Percentiles rank a stretch among this genome's conserved stretches.
Evolutionary conservation across 2,329 filamentous ascomycete genomes (phyloP).

Genomic region (Rhinocladiella mackenziei): DNA sequence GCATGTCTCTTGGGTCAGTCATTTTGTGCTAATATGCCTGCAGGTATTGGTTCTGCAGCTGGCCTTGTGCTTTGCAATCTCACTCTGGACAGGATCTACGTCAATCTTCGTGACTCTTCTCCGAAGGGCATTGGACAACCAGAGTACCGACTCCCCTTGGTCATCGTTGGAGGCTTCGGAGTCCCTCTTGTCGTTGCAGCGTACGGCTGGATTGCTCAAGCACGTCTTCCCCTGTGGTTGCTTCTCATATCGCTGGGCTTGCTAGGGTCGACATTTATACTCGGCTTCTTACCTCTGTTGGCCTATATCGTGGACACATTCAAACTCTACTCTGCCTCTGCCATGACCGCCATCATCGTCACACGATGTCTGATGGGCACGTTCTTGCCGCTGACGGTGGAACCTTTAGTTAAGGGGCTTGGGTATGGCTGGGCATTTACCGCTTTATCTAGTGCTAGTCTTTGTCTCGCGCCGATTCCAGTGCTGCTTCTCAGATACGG

Average conservation of each 20-base stretch:
- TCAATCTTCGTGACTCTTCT: constrained; percentile 31
- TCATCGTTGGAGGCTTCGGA: constrained; percentile 44
- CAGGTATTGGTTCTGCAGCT: constrained; percentile 30
- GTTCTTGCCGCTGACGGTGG: constrained; percentile 28
- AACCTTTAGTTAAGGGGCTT: constrained; percentile 23
- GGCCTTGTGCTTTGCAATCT: constrained; percentile 27
- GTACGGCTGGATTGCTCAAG: constrained; percentile 28
- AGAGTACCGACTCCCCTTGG: constrained; percentile 45
- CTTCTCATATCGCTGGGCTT: constrained; percentile 18
- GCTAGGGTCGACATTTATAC: constrained; percentile 21
- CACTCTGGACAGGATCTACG: constrained; percentile 26
- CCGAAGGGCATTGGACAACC: constrained; percentile 37
- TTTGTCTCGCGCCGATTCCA: constrained; percentile 24
- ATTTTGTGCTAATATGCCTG: neutral
- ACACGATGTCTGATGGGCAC: constrained; percentile 28
- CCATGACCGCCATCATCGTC: constrained; percentile 29
- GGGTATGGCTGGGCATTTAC: constrained; percentile 30
- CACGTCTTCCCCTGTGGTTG: constrained; percentile 18
- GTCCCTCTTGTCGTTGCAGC: constrained; percentile 17
- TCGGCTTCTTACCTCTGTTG: constrained; percentile 25
- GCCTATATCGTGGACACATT: constrained; percentile 31
- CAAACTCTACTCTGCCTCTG: constrained; percentile 42
- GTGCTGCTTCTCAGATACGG: constrained; percentile 24
- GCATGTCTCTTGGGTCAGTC: neutral
- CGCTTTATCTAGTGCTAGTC: constrained; percentile 20